phyloP scores from a whole-genome alignment of 192 early-diverging fungal genomes.

The Gaertneriomyces sp. region DNA sequence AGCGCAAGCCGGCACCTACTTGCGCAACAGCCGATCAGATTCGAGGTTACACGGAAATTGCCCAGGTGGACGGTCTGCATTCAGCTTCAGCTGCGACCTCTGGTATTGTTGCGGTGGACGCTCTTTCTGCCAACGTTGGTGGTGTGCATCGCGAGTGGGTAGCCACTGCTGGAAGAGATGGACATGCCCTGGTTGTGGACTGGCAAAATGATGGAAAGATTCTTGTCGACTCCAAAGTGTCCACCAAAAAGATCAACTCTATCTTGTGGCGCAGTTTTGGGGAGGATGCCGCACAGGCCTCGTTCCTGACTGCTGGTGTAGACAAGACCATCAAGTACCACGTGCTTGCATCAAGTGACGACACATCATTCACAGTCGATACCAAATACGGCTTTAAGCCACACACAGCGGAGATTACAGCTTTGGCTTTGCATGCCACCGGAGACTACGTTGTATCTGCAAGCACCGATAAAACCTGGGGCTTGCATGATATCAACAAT shows the following conservation, averaged over 20 bases:
- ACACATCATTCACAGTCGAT: slow-evolving; percentile 10
- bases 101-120: slow-evolving; percentile 44
- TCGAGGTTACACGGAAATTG: slow-evolving; percentile 49
- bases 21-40: slow-evolving; percentile 67
- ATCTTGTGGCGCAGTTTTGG: slow-evolving; percentile 64
- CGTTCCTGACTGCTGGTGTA: slow-evolving; percentile 67
- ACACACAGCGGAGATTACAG: slow-evolving; percentile 69
- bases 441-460: slow-evolving; percentile 76
- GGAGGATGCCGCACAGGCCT: slow-evolving; percentile 43
- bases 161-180: slow-evolving; percentile 77
- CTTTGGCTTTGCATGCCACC: slow-evolving; percentile 76
- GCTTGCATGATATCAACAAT: slow-evolving; percentile 69
- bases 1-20: slow-evolving; percentile 73
- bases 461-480: slow-evolving; percentile 73
- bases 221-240: slow-evolving; percentile 71
- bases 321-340: slow-evolving; percentile 79
- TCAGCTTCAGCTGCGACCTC: slow-evolving; percentile 60
- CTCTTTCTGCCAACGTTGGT: slow-evolving; percentile 17
- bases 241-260: slow-evolving; percentile 73
- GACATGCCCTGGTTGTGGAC: slow-evolving; percentile 72
- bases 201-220: slow-evolving; percentile 53
- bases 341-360: slow-evolving; percentile 28
- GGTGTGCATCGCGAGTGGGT: slow-evolving; percentile 44
- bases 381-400: slow-evolving; percentile 54
- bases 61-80: slow-evolving; percentile 62